phyloP scores from a whole-genome alignment of 257 asterid species.

The Knoxia roxburghii region DNA sequence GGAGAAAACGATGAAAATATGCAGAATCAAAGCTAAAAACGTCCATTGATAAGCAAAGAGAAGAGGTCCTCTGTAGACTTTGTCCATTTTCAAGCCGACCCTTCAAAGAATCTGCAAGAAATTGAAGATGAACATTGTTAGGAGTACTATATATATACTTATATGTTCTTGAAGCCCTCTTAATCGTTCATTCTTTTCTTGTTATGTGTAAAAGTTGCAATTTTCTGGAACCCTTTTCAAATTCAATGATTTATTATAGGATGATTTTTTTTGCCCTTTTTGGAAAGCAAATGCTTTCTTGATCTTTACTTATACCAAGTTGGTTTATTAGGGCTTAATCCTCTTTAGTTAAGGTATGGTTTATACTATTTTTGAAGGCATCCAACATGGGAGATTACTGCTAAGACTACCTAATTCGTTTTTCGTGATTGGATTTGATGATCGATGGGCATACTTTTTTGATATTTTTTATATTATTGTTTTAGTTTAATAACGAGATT shows the following conservation, averaged over 20 bases:
- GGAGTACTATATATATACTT: not conserved
- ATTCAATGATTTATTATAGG: constrained; percentile 1
- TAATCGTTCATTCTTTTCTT: constrained; percentile 21
- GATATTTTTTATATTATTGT: too few relatives aligned
- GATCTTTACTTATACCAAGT: constrained; percentile 6
- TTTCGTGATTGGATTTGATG: too few relatives aligned
- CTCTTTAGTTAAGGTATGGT: not conserved
- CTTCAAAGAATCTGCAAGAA: not conserved
- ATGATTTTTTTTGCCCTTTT: not conserved
- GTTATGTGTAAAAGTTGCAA: constrained; percentile 4
- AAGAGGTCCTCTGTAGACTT: not conserved
- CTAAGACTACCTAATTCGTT: too few relatives aligned
- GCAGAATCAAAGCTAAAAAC: constrained; percentile 14
- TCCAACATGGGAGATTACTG: too few relatives aligned
- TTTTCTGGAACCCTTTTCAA: not conserved
- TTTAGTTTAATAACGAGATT: too few relatives aligned
- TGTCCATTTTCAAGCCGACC: constrained; percentile 1
- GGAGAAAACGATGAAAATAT: constrained; percentile 7
- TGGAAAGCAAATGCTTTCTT: constrained; percentile 9
- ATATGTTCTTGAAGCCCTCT: too few relatives aligned
- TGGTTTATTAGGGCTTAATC: constrained; percentile 12
- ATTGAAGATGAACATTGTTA: not conserved
- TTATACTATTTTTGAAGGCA: not conserved
- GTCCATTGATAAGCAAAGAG: constrained; percentile 1
- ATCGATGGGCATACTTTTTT: too few relatives aligned